A percentile compares a stretch with the other conserved stretches of the same genome.
phyloP scores from a whole-genome alignment of 202 grass and related monocot genomes.

The Zizania palustris region DNA sequence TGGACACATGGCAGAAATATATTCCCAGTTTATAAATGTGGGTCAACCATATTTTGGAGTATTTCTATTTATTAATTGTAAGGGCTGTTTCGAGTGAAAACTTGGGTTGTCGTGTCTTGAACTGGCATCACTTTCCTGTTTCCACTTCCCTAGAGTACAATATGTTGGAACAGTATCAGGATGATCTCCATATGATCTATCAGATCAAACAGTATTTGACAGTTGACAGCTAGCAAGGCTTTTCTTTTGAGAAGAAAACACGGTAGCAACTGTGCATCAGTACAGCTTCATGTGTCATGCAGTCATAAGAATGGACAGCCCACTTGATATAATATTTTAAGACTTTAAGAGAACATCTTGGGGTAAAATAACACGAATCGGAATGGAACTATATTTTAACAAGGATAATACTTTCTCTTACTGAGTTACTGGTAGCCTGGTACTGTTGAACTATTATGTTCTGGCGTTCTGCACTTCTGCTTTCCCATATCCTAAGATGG shows the following conservation, averaged over 20 bases:
- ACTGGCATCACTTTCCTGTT: constrained; percentile 10
- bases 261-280: not conserved
- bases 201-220: not conserved
- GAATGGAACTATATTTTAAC: constrained; percentile 7
- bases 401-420: not conserved
- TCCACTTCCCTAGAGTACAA: constrained; percentile 1
- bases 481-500: constrained; percentile 12
- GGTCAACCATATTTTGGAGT: constrained; percentile 15
- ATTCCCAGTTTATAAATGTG: constrained; percentile 30
- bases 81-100: constrained; percentile 10
- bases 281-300: constrained; percentile 9
- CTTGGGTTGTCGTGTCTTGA: constrained; percentile 23
- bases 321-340: constrained; percentile 25
- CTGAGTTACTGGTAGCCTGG: not conserved
- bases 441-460: constrained; percentile 14
- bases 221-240: constrained; percentile 6
- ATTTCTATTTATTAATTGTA: constrained; percentile 30
- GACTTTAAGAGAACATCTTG: constrained; percentile 3
- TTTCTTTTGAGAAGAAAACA: constrained; percentile 35
- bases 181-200: not conserved
- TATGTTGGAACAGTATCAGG: constrained; percentile 10
- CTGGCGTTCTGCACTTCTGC: constrained; percentile 7
- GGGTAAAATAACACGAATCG: not conserved
- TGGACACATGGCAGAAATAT: constrained; percentile 6
- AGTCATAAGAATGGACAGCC: constrained; percentile 23